These are phyloP conservation scores for Xylariales sp. DNA, from an alignment of 2,329 filamentous ascomycete species.

Conservation along the genomic window DNA sequence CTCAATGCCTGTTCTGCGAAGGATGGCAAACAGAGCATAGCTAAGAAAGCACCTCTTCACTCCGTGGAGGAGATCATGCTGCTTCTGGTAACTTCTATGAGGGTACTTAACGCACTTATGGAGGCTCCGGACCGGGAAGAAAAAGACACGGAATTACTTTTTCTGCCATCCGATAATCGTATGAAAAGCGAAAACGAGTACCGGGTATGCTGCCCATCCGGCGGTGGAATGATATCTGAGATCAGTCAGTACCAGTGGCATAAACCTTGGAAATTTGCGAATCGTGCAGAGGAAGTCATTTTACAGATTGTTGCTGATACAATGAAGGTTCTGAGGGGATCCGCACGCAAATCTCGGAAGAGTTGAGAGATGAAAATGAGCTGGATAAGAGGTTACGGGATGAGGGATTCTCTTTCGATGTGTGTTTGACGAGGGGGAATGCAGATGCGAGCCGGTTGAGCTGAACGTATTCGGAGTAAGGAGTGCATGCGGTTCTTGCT, in stretches of 20 bases:
- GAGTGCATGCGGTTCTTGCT: conserved; percentile 38
- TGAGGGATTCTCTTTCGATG: conserved; percentile 40
- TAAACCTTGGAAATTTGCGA: conserved; percentile 25
- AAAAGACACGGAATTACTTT: conserved; percentile 29
- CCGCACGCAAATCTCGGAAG: background rate
- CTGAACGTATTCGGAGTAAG: conserved; percentile 40
- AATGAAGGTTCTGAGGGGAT: background rate
- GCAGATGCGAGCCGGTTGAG: conserved; percentile 32
- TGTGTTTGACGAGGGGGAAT: conserved; percentile 28
- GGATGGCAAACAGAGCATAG: conserved; percentile 27
- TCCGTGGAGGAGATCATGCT: conserved; percentile 29
- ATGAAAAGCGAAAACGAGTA: conserved; percentile 36
- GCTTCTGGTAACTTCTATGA: conserved; percentile 32
- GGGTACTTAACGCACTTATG: conserved; percentile 30
- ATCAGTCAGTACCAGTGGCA: conserved; percentile 39
- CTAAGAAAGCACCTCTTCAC: conserved; percentile 22
- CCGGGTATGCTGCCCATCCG: conserved; percentile 38
- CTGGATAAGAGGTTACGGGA: conserved; percentile 25
- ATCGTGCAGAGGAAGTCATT: conserved; percentile 12
- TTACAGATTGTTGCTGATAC: no score
- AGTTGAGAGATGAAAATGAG: background rate
- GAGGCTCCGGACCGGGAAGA: conserved; percentile 16
- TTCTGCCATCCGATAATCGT: conserved; percentile 35
- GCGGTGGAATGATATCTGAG: conserved; percentile 25
- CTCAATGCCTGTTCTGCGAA: conserved; percentile 39